Percentiles rank a stretch among this genome's conserved stretches.
Evolutionary conservation across 805 yeast genomes (phyloP).

Genomic region (Helenozyma baotianmanensis): DNA sequence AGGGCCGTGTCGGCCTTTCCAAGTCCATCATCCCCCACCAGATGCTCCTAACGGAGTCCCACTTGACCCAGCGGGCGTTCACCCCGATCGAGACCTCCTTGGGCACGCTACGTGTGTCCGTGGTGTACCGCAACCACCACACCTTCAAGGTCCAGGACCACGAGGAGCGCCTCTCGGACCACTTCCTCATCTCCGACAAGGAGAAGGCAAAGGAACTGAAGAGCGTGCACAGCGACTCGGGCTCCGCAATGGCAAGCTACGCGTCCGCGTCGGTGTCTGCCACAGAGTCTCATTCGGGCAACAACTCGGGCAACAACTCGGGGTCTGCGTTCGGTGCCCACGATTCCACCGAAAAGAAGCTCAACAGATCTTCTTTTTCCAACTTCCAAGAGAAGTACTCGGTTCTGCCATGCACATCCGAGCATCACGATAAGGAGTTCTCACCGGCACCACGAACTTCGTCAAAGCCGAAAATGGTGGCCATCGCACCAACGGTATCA

Average conservation of each 20-base stretch:
- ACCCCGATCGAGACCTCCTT: conserved; percentile 69
- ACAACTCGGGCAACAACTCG: neutral
- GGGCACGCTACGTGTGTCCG: conserved; percentile 71
- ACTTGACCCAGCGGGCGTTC: conserved; percentile 58
- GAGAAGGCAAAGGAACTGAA: conserved; percentile 4
- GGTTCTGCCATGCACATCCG: conserved; percentile 16
- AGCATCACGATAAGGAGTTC: conserved; percentile 7
- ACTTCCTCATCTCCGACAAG: conserved; percentile 47
- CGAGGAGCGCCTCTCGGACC: conserved; percentile 58
- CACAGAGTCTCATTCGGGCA: too few species aligned
- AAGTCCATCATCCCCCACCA: conserved; percentile 52
- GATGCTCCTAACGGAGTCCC: conserved; percentile 36
- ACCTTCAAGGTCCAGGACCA: conserved; percentile 64
- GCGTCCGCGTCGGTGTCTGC: neutral
- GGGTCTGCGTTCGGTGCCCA: neutral
- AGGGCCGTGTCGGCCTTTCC: conserved; percentile 81
- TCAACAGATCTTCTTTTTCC: conserved; percentile 5
- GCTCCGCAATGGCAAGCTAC: neutral
- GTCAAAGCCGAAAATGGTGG: conserved; percentile 2
- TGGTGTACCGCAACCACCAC: conserved; percentile 71
- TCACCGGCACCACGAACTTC: conserved; percentile 2
- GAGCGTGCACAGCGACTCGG: neutral
- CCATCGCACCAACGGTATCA: neutral
- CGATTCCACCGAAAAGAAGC: too few species aligned
- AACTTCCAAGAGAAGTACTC: conserved; percentile 11